Percentiles rank a stretch among this genome's conserved stretches.
Evolutionary conservation across 2,329 filamentous ascomycete genomes (phyloP).

Genomic region (Colletotrichum lindemuthianum): DNA sequence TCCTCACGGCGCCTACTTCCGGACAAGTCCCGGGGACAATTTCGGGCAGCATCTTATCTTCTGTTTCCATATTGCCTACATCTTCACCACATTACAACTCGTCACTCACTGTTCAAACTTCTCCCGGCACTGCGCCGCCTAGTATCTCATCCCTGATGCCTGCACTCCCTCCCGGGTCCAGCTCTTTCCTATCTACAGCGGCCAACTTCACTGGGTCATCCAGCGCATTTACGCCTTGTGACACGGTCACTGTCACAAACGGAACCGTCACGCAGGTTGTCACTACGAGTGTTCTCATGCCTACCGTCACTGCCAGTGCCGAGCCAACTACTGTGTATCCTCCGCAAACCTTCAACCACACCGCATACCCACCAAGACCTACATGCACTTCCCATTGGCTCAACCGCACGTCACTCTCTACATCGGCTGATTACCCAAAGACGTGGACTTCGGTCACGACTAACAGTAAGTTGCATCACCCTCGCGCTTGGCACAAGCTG

Average conservation of each 20-base stretch:
- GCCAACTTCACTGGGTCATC: slow-evolving; percentile 3
- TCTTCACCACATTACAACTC: background rate
- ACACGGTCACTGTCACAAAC: slow-evolving; percentile 33
- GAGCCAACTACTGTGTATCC: slow-evolving; percentile 5
- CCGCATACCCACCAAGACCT: background rate
- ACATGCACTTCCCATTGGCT: slow-evolving; percentile 22
- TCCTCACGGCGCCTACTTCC: background rate
- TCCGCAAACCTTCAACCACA: slow-evolving; percentile 6
- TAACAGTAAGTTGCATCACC: slow-evolving; percentile 5
- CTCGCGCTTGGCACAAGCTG: background rate
- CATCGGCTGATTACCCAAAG: background rate
- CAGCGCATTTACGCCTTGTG: slow-evolving; percentile 10
- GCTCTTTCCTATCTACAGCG: background rate
- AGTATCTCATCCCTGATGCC: too few relatives aligned
- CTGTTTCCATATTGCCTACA: slow-evolving; percentile 20
- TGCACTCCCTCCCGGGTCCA: background rate
- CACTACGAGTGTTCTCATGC: slow-evolving; percentile 23
- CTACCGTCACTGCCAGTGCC: slow-evolving; percentile 8
- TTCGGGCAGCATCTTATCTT: slow-evolving; percentile 14
- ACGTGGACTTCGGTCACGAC: slow-evolving; percentile 1
- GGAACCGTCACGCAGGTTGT: slow-evolving; percentile 31
- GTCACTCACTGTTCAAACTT: background rate
- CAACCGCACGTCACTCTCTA: slow-evolving; percentile 15
- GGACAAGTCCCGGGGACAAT: slow-evolving; percentile 5
- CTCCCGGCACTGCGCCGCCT: background rate